Base-by-base conservation (phyloP, 2,329 filamentous ascomycete species). In the Hypomyces perniciosus region DNA sequence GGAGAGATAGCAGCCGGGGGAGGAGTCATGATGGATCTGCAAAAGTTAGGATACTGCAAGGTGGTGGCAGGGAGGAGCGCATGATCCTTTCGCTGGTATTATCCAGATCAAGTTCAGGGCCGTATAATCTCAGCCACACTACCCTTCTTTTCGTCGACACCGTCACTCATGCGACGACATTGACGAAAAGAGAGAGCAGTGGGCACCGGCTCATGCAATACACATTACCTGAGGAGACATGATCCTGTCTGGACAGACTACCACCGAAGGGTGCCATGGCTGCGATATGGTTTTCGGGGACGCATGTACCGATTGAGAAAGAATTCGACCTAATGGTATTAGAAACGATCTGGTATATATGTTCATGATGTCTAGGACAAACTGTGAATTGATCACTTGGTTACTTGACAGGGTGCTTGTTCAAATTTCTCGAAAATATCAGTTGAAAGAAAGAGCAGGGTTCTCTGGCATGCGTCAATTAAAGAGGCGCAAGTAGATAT, bases 51-150 rank as follows among this genome's bases (percentile, higher is more conserved):
- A 55, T 42, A 38, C 29, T 44, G 40, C 20, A 30, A 10, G 31
- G 49, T 29, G 61, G 63, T 62, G 59, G 57, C 63, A 61, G 67
- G 66, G 62, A 68, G 72, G 72, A 74, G 75, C 80, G 88, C 89
- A 95, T 95, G 90, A 93, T 95, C 86, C 90, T 95, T 93, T 90
- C 90, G 90, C 90, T 90, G 87, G 89, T 89, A 93, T 93, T 92
- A 92, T 91, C 89, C 87, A 89, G 88, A 91, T 92, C 88, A 92
- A 92, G 88, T 92, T 90, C 59, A 75, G 77, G 77, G 85, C 89
- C 88, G 88, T 93, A 86, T 93, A 83, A 84, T 93, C 87, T 92
- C 85, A 89, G 68, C 69, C 65, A 65, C 67, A 55, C 53, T 54
- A 62, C 52, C 59, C 59, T 50, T 57, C 59, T 54, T 39, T 7